These are phyloP conservation scores for Fusarium neocosmosporiellum DNA, from an alignment of 2,329 filamentous ascomycete species.

Conservation along the genomic window DNA sequence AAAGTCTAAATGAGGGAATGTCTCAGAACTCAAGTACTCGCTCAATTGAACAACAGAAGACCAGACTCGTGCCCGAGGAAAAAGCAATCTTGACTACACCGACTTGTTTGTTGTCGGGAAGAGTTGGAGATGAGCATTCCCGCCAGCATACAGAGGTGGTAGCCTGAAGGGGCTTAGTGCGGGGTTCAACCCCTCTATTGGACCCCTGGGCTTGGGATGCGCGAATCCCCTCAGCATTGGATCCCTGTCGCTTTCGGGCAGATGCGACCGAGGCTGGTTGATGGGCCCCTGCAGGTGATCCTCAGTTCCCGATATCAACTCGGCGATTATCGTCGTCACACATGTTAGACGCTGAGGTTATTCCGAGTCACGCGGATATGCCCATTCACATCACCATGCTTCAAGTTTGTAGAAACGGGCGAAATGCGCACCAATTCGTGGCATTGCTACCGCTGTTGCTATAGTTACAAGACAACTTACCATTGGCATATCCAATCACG, in stretches of 20 bases:
- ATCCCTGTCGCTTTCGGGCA: background rate
- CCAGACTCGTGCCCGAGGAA: background rate
- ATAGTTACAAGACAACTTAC: background rate
- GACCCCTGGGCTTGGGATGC: conserved; percentile 29
- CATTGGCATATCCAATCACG: background rate
- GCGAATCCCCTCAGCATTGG: conserved; percentile 30
- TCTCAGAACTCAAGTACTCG: conserved; percentile 5
- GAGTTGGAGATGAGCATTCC: conserved; percentile 41
- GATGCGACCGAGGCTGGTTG: background rate
- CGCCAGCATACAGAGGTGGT: conserved; percentile 21
- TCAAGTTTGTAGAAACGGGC: background rate
- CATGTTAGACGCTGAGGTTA: background rate
- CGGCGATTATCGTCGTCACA: background rate
- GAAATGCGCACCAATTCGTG: background rate
- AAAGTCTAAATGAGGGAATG: background rate
- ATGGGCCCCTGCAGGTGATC: background rate
- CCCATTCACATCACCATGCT: background rate
- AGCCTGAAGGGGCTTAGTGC: conserved; percentile 41
- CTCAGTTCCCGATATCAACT: background rate
- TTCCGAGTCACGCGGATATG: background rate
- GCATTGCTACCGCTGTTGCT: background rate
- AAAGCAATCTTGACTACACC: conserved; percentile 37
- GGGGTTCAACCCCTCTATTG: conserved; percentile 37
- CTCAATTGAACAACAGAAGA: conserved; percentile 9
- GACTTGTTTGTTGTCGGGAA: conserved; percentile 43